Conservation (phyloP, 2,329 filamentous ascomycete genomes). For the Fusarium dlaminii region DNA sequence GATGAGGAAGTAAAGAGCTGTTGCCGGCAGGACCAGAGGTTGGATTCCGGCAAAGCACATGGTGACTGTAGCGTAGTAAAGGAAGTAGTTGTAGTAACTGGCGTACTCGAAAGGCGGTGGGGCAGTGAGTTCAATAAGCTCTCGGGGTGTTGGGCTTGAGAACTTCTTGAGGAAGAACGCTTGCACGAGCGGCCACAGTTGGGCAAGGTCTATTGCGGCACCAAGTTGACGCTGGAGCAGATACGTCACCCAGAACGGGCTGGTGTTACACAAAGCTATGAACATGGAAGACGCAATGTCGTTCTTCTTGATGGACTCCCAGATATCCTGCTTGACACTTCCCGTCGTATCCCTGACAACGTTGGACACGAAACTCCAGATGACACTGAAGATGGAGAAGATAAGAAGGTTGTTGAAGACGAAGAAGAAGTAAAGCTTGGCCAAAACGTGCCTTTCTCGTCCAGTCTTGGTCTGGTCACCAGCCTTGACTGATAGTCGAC, state of each 20-base stretch:
- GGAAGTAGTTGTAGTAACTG: constrained; percentile 97
- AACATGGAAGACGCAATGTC: constrained; percentile 73
- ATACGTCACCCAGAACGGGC: constrained; percentile 94
- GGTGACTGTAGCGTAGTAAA: constrained; percentile 92
- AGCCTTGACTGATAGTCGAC: constrained; percentile 81
- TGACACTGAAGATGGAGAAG: constrained; percentile 88
- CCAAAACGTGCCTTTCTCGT: constrained; percentile 88
- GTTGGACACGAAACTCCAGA: constrained; percentile 76
- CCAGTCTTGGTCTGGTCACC: constrained; percentile 94
- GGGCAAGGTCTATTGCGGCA: constrained; percentile 91
- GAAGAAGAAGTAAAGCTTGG: constrained; percentile 94
- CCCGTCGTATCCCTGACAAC: constrained; percentile 67
- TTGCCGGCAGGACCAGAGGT: constrained; percentile 85
- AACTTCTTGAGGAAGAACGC: constrained; percentile 88
- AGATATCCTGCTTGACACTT: constrained; percentile 65
- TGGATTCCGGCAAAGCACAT: constrained; percentile 87
- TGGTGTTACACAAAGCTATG: constrained; percentile 80
- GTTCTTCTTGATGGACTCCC: constrained; percentile 73
- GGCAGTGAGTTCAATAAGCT: constrained; percentile 91
- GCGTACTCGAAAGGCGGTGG: constrained; percentile 95
- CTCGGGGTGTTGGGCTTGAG: constrained; percentile 85
- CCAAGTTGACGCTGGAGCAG: constrained; percentile 92
- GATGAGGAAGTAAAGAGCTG: constrained; percentile 87
- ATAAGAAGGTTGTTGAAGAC: constrained; percentile 96
- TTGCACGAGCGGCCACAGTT: constrained; percentile 84